Conservation (phyloP, 2,329 filamentous ascomycete species). For the Alternaria sp. region DNA sequence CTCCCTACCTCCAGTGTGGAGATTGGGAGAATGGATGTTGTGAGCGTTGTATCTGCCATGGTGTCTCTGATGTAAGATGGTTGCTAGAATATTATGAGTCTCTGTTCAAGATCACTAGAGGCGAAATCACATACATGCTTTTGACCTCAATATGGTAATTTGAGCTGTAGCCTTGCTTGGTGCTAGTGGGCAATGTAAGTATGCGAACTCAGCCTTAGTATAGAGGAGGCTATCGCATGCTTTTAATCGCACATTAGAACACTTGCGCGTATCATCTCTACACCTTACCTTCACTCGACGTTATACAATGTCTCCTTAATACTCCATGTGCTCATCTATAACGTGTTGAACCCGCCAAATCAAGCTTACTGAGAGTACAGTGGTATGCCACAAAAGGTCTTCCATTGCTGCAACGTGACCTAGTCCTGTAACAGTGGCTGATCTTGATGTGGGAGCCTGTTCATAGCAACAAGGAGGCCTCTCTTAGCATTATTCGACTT, state of each 20-base stretch:
- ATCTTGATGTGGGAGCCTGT: neutral
- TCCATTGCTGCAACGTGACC: neutral
- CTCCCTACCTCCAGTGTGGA: neutral
- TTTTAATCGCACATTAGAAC: neutral
- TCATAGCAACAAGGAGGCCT: neutral
- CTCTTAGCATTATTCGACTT: neutral
- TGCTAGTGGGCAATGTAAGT: too few relatives aligned
- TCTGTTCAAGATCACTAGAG: neutral
- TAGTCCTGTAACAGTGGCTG: neutral
- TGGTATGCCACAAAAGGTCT: too few relatives aligned
- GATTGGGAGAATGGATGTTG: neutral
- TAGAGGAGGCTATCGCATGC: neutral
- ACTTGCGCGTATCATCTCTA: neutral
- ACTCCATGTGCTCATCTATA: neutral
- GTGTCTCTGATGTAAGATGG: neutral
- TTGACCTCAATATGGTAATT: neutral
- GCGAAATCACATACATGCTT: neutral
- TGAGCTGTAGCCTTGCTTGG: neutral
- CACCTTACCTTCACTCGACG: neutral
- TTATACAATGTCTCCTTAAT: neutral
- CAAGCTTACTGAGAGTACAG: neutral
- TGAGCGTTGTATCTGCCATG: neutral
- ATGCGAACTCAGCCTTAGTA: neutral
- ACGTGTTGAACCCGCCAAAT: too few relatives aligned
- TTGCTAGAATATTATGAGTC: neutral